Evolutionary conservation across 148 eudicot genomes (phyloP), one percentile per base, ranked within the genome.

Genomic region (Vaccinium corymbosum): DNA sequence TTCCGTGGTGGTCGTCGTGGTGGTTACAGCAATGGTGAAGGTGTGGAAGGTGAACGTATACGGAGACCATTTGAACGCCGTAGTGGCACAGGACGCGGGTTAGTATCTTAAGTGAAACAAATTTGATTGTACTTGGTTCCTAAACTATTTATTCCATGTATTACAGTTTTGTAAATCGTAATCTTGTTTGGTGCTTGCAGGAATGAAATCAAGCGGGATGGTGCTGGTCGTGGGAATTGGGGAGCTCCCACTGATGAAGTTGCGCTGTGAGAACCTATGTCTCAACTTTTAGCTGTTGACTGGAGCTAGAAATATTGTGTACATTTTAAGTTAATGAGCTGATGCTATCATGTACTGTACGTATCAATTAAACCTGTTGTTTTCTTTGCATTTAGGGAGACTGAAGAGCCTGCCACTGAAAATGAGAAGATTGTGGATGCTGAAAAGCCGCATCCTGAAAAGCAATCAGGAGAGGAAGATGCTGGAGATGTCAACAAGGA

Each of bases 161-260:
- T 7, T 6, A 25, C 22, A 11, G 20, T 4, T 56, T 3, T 76
- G 12, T 25, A 55, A 7, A 29, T 16, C 29, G 15, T 72, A 12
- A 6, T 72, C 20, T 50, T 16, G 66, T 51, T 11, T 83, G n/a
- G 29, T 71, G 27, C 35, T 84, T 7, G 79, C 82, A 95, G 98
- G 32, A 87, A 68, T 87, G 96, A 92, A 62, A 0, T 85, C 83
- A 95, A 94, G 79, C 95, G 98, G 48, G 98, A 94, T 10, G 98
- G 98, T 79, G 87, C 93, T 87, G 98, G 98, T 55, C 94, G 95
- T 79, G 95, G 95, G 50, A 94, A 95, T 85, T 95, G 98, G 98
- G 98, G 98, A 75, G 80, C 93, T 51, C 85, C 96, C 29, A 81
- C 89, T 88, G 98, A 95, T 89, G 95, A 91, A 53, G 88, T 94